Conservation (phyloP, 139 green algal species). For the Mesotaenium endlicherianum region DNA sequence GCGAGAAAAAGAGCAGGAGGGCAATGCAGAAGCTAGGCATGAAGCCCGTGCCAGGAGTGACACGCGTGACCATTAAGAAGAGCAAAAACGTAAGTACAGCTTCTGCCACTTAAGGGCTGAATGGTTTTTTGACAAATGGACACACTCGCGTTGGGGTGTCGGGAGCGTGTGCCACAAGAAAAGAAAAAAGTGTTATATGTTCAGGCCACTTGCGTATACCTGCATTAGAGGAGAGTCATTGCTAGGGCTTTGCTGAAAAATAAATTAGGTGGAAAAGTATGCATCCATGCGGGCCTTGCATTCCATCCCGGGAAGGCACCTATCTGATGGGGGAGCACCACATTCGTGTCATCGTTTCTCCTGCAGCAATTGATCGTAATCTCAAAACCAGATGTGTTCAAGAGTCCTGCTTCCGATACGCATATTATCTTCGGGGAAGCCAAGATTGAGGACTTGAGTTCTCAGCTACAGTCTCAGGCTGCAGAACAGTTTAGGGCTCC, state of each 20-base stretch:
- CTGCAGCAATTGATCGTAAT: conserved; percentile 97
- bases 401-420: conserved; percentile 88
- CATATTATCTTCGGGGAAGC: conserved; percentile 99
- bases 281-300: too few relatives aligned
- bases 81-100: conserved; percentile 86
- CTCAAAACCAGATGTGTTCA: conserved; percentile 93
- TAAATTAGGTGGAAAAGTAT: too few relatives aligned
- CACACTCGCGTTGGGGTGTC: too few relatives aligned
- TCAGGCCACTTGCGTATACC: too few relatives aligned
- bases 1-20: conserved; percentile 97
- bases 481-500: conserved; percentile 78
- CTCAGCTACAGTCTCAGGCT: conserved; percentile 72
- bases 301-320: too few relatives aligned
- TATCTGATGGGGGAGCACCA: too few relatives aligned
- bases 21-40: conserved; percentile 98
- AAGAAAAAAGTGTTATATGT: too few relatives aligned
- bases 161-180: too few relatives aligned
- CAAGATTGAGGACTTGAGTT: conserved; percentile 97
- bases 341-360: too few relatives aligned
- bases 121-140: background rate
- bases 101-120: background rate
- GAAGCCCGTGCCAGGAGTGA: conserved; percentile 89
- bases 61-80: conserved; percentile 95
- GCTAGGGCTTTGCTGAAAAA: too few relatives aligned
- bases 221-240: too few relatives aligned